These are phyloP conservation scores for Darksidea phi DNA, from an alignment of 495 filamentous ascomycete species.

Conservation along the genomic window DNA sequence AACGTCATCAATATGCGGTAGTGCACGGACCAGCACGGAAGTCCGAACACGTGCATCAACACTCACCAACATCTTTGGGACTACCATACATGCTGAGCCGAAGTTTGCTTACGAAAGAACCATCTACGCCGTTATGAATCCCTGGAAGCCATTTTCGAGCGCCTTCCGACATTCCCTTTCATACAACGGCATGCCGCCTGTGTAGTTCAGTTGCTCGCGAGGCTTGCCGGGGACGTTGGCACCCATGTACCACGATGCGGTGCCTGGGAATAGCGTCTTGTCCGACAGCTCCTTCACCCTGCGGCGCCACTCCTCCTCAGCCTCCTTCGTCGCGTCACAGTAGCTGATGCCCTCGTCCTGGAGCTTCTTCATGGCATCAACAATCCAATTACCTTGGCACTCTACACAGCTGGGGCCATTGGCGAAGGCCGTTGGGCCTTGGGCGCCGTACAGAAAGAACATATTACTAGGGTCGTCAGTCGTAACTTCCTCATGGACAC, in stretches of 20 bases:
- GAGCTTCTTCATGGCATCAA: conserved; percentile 48
- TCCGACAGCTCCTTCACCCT: conserved; percentile 45
- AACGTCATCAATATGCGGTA: neutral
- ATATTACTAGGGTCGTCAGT: conserved; percentile 43
- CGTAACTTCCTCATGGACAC: neutral
- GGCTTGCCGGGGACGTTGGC: conserved; percentile 52
- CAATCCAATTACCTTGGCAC: conserved; percentile 54
- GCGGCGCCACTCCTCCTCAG: conserved; percentile 51
- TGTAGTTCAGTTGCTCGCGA: conserved; percentile 47
- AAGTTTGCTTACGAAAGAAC: no score
- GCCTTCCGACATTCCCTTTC: conserved; percentile 39
- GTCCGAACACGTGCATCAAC: no score
- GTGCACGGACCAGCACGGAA: no score
- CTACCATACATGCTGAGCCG: no score
- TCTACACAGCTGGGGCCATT: conserved; percentile 54
- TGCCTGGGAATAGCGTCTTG: conserved; percentile 51
- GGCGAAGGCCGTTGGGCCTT: conserved; percentile 51
- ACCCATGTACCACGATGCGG: conserved; percentile 44
- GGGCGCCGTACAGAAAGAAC: conserved; percentile 55
- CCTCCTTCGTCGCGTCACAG: conserved; percentile 48
- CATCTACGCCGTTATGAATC: conserved; percentile 32
- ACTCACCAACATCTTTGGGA: no score
- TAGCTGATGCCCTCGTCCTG: conserved; percentile 46
- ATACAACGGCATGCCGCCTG: conserved; percentile 44
- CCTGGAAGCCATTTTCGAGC: conserved; percentile 36